These are phyloP conservation scores for Fusarium veterinarium DNA, from an alignment of 2,329 filamentous ascomycete species.

Conservation along the genomic window DNA sequence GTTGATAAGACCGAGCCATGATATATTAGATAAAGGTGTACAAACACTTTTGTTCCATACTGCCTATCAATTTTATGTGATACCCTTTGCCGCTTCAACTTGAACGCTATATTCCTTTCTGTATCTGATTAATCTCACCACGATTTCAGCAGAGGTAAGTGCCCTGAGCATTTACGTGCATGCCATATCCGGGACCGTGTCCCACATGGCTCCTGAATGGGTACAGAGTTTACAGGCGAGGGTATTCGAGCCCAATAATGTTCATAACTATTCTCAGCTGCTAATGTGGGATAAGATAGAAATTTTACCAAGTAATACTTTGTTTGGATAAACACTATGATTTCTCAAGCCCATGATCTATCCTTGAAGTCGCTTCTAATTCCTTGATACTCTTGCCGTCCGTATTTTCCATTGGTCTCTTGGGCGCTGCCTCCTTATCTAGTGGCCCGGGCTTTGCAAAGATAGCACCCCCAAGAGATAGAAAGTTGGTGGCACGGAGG, in stretches of 20 bases:
- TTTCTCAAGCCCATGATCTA: background rate
- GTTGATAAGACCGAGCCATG: background rate
- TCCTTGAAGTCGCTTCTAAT: background rate
- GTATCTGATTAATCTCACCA: too few relatives aligned
- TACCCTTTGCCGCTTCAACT: background rate
- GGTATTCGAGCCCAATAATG: background rate
- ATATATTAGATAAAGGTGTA: background rate
- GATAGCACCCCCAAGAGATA: slow-evolving; percentile 29
- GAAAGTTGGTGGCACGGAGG: slow-evolving; percentile 18
- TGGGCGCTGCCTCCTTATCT: slow-evolving; percentile 23
- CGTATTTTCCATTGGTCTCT: background rate
- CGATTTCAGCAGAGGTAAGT: background rate
- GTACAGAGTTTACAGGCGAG: background rate
- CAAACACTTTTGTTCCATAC: background rate
- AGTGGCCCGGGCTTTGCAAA: slow-evolving; percentile 29
- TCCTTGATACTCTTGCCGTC: background rate
- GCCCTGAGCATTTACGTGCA: background rate
- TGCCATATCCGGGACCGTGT: too few relatives aligned
- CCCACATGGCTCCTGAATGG: rapidly evolving
- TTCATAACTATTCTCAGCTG: background rate
- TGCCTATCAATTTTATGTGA: background rate
- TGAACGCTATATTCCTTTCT: too few relatives aligned
- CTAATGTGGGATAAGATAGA: rapidly evolving
- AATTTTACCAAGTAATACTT: background rate
- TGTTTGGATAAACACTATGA: background rate